phyloP scores from a whole-genome alignment of 1,284 basidiomycete genomes.

The Ceratobasidium sp. region DNA sequence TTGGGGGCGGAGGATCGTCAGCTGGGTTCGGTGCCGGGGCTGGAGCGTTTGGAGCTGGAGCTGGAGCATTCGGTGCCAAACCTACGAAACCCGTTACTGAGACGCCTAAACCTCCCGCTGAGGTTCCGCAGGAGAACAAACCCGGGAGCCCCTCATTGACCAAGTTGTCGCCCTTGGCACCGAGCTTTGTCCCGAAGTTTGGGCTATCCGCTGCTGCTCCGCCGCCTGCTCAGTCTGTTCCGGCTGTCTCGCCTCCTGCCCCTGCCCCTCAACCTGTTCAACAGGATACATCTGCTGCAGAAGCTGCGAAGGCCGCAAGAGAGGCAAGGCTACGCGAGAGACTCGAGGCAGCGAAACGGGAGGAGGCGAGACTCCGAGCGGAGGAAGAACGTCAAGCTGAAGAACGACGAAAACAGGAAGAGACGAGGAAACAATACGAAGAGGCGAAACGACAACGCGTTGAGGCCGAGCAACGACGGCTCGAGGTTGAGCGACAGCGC shows the following conservation, averaged over 20 bases:
- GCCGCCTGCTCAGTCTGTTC: not conserved
- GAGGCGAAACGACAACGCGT: slow-evolving; percentile 18
- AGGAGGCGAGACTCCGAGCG: slow-evolving; percentile 14
- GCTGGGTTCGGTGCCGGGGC: not conserved
- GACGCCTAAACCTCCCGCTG: not conserved
- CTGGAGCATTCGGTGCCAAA: not conserved
- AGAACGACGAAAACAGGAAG: slow-evolving; percentile 1
- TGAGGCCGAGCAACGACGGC: slow-evolving; percentile 8
- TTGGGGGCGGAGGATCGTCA: not conserved
- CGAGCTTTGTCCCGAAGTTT: slow-evolving; percentile 37
- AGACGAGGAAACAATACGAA: slow-evolving; percentile 1
- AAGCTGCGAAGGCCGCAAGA: slow-evolving; percentile 30
- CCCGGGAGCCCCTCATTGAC: not conserved
- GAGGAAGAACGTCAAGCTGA: slow-evolving; percentile 22
- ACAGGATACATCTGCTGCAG: not conserved
- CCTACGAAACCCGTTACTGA: not conserved
- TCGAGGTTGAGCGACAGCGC: slow-evolving; percentile 9
- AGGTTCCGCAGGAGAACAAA: not conserved
- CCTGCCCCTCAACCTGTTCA: not conserved
- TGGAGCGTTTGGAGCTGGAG: not conserved
- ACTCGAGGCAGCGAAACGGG: slow-evolving; percentile 18
- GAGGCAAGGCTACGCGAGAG: slow-evolving; percentile 31
- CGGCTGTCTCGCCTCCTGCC: not conserved
- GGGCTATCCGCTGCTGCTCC: not conserved
- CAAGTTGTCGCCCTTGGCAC: slow-evolving; percentile 24